Percentiles rank a stretch among this genome's conserved stretches.
Conservation (phyloP, 2,329 filamentous ascomycete species). For the Onygenales sp. region DNA sequence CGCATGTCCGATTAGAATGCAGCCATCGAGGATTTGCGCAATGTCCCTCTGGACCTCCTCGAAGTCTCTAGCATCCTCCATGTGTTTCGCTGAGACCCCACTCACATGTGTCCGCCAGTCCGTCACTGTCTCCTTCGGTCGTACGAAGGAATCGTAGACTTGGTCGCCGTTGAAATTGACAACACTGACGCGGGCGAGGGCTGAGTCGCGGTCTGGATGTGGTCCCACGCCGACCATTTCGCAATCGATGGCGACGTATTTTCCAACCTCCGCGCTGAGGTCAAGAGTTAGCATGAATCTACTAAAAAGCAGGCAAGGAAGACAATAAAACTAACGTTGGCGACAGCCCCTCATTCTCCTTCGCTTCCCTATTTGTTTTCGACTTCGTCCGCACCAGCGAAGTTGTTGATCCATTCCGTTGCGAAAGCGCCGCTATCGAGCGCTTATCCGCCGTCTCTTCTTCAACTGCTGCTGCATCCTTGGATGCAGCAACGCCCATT, state of each 20-base stretch:
- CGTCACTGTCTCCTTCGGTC: constrained; percentile 65
- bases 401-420: constrained; percentile 15
- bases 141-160: constrained; percentile 88
- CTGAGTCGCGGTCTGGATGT: constrained; percentile 56
- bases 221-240: constrained; percentile 87
- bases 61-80: constrained; percentile 61
- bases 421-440: background rate
- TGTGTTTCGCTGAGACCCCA: constrained; percentile 65
- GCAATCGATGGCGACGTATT: constrained; percentile 89
- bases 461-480: background rate
- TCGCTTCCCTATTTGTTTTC: constrained; percentile 24
- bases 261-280: constrained; percentile 60
- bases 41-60: constrained; percentile 68
- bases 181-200: constrained; percentile 75
- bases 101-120: constrained; percentile 86
- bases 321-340: constrained; percentile 24
- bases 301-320: background rate
- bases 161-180: constrained; percentile 92
- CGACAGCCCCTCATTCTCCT: constrained; percentile 55
- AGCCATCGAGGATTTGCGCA: constrained; percentile 55
- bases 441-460: background rate
- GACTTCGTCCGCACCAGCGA: background rate
- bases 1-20: constrained; percentile 75
- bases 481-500: background rate
- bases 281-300: constrained; percentile 5